Evolutionary conservation across 169 alveolate species (phyloP), one percentile per base, ranked within the genome.

Genomic region (Eimeria maxima): DNA sequence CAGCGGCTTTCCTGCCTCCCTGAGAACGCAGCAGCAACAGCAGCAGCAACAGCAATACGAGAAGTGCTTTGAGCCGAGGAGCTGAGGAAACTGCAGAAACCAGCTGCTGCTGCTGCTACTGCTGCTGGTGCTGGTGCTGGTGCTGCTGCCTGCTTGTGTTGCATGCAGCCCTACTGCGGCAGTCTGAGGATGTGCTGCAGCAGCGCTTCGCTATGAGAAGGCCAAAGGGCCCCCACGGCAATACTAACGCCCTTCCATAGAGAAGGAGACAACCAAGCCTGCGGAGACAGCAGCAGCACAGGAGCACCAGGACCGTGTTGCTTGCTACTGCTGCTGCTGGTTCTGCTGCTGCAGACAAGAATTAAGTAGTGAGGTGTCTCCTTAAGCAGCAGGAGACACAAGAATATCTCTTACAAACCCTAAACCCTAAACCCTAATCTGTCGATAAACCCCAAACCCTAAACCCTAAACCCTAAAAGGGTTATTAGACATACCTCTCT

Each of bases 1-100:
- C 89, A 78, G 89, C 89, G 89, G 89, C 89, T 78, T 78, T 24
- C 89, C 89, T 14, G 89, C 89, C 67, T 78, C 89, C 69, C 89
- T 78, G 67, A 38, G 55, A 42, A 45, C 67, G 83, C 83, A 71
- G 83, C 83, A 73, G 83, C 83, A 73, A 24, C 83, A 47, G 38
- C 44, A 78, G 27, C 89, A 78, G 27, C 83, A 33, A n/a, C 83
- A 73, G 24, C 83, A 33, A 55, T 29, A 73, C 57, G 55, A 71
- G 53, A 24, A 38, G 83, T 55, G 16, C 50, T 73, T 13, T 24
- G 24, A 73, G 55, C 83, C 74, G 11, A 24, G 42, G 38, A 18
- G 4, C 74, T 63, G 74, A 63, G 5, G 5, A 38, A 24, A 14
- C 42, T 4, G 13, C 38, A 63, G 42, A 63, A 14, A 22, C 74